Evolutionary conservation across 106 monocot species (phyloP).

Genomic region (Vanilla planifolia): DNA sequence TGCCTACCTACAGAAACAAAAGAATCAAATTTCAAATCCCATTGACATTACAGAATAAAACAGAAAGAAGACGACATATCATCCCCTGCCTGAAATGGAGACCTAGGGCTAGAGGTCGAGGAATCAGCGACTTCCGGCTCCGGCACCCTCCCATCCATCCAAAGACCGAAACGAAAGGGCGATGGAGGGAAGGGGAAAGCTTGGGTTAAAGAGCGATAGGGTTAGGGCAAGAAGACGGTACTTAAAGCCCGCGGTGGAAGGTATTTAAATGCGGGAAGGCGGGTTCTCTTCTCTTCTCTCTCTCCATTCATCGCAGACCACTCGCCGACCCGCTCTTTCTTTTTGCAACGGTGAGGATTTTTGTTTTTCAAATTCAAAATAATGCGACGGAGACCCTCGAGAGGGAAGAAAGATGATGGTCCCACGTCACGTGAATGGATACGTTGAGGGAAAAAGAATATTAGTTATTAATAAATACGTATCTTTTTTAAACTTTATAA

Average conservation of each 20-base stretch:
- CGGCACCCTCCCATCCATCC: slow-evolving; percentile 1
- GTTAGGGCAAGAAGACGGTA: not conserved
- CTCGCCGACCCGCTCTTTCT: slow-evolving; percentile 4
- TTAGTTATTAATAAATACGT: no score
- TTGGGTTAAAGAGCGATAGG: not conserved
- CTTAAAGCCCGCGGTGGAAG: not conserved
- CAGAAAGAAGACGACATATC: not conserved
- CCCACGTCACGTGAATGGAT: no score
- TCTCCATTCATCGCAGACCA: not conserved
- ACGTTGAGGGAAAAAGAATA: no score
- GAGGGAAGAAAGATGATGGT: not conserved
- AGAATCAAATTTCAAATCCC: not conserved
- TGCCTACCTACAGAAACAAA: slow-evolving; percentile 2
- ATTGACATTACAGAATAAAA: not conserved
- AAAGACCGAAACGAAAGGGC: not conserved
- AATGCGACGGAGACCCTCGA: not conserved
- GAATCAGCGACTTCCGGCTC: not conserved
- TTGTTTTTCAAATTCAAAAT: slow-evolving; percentile 11
- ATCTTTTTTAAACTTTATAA: no score
- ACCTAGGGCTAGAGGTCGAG: not conserved
- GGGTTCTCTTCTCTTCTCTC: not conserved
- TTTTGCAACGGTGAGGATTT: not conserved
- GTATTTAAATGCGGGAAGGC: slow-evolving; percentile 4
- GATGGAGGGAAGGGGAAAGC: not conserved
- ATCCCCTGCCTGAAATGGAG: slow-evolving; percentile 3